Evolutionary conservation across 2,329 filamentous ascomycete genomes (phyloP).

Genomic region (Aureobasidium musti): DNA sequence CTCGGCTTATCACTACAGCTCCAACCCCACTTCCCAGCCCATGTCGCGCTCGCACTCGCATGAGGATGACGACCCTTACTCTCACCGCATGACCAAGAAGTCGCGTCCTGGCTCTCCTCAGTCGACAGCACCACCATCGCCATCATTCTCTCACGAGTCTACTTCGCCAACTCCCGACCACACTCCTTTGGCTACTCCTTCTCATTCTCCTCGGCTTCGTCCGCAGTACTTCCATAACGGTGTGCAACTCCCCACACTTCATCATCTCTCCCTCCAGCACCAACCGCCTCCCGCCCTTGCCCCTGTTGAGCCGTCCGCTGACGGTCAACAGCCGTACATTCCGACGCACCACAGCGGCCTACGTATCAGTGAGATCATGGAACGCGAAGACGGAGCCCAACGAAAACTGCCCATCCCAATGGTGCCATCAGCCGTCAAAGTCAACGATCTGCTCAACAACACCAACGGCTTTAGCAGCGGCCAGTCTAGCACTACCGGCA

Average conservation of each 20-base stretch:
- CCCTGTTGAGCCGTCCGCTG: conserved; percentile 68
- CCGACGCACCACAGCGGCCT: conserved; percentile 65
- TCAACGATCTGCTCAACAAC: conserved; percentile 72
- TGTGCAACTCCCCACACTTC: conserved; percentile 83
- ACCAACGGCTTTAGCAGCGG: conserved; percentile 68
- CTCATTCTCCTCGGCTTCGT: conserved; percentile 87
- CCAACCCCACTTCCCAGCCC: conserved; percentile 60
- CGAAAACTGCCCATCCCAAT: conserved; percentile 89
- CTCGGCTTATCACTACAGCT: conserved; percentile 68
- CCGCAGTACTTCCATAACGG: conserved; percentile 68
- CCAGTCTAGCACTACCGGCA: conserved; percentile 74
- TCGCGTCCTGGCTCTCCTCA: conserved; percentile 92
- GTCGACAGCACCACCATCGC: conserved; percentile 92
- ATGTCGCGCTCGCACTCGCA: conserved; percentile 89
- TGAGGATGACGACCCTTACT: conserved; percentile 79
- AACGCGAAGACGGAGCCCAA: conserved; percentile 80
- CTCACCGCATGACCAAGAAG: conserved; percentile 75
- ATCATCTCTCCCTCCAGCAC: conserved; percentile 68
- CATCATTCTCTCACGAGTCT: conserved; percentile 94
- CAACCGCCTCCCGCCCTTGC: conserved; percentile 61
- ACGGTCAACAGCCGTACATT: conserved; percentile 60
- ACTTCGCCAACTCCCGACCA: conserved; percentile 94
- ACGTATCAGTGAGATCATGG: conserved; percentile 90
- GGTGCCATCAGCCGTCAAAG: conserved; percentile 67
- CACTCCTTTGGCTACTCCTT: conserved; percentile 96